Evolutionary conservation across 164 flowering plant genomes (phyloP), one percentile per base, ranked within the genome.

Genomic region (Vitis rotundifolia): DNA sequence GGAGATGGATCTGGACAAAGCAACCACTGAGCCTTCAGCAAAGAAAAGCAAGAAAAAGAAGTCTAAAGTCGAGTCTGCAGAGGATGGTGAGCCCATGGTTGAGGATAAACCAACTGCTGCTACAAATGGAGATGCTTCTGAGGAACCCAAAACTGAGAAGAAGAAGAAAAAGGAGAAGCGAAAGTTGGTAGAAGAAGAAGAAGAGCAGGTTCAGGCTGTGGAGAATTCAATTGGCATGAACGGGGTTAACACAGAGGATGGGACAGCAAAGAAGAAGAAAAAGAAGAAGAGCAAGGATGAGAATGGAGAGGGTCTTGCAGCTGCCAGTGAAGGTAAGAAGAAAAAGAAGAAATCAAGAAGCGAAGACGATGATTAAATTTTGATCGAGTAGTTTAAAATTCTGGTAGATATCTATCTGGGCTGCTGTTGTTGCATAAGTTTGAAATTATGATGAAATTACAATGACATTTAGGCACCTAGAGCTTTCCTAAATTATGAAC

Each of bases 31-130:
- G 57, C 68, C 64, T 59, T 70, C 87, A 8, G 73, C 12, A 49
- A 88, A 86, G 85, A 90, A 90, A 72, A 84, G 82, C 75, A 86
- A 89, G 86, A 87, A 85, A 65, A 87, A 84, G 85, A 86, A 85
- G 67, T 71, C 84, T 8, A 87, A 88, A 69, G 61, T 63, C 28
- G 77, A 67, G 18, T 70, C 66, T 18, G 48, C 69, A 9, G 80
- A 61, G n/a, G 74, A 72, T 31, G 82, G 55, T 52, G 85, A 75
- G 29, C 66, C 82, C 3, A 74, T 83, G 79, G 75, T 48, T 14
- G 81, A 71, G 49, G 85, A 80, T 26, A 71, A 80, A n/a, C 73
- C 78, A 22, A 28, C 66, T 13, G 70, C 68, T 49, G 70, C 53
- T 59, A 70, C 82, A 59, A 81, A 85, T 64, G 91, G 84, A 48